Evolutionary conservation across 345 rosid species (phyloP).

Genomic region (Camelina hispida): DNA sequence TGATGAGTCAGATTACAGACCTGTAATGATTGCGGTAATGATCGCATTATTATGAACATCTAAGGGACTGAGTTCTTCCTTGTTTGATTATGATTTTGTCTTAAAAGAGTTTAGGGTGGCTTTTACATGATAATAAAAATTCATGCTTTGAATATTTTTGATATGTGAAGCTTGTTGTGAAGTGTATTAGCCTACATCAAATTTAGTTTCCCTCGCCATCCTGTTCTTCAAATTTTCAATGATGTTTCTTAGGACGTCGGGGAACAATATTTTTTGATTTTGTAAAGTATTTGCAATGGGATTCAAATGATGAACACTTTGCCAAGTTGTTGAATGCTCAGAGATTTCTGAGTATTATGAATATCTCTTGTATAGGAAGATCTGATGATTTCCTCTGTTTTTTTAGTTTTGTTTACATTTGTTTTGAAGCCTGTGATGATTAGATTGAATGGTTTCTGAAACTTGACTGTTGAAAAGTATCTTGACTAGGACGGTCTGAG

Average conservation of each 20-base stretch:
- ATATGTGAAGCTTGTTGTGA: conserved; percentile 1
- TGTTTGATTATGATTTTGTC: rapidly evolving
- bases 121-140: neutral
- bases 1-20: conserved; percentile 85
- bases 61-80: conserved; percentile 87
- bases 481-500: conserved; percentile 53
- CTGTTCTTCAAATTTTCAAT: conserved; percentile 30
- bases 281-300: neutral
- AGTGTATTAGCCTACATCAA: conserved; percentile 39
- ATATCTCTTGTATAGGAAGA: conserved; percentile 41
- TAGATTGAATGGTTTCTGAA: conserved; percentile 44
- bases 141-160: conserved; percentile 23
- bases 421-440: conserved; percentile 37
- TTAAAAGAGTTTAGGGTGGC: neutral
- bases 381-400: conserved; percentile 29
- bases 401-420: rapidly evolving
- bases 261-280: conserved; percentile 9
- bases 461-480: conserved; percentile 36
- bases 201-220: conserved; percentile 48
- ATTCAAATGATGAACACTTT: conserved; percentile 29
- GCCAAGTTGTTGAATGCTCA: conserved; percentile 36
- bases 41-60: conserved; percentile 87
- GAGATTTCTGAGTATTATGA: conserved; percentile 19
- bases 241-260: conserved; percentile 46
- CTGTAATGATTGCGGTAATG: conserved; percentile 93